Percentiles rank a stretch among this genome's conserved stretches.
These are phyloP conservation scores for Haemoproteus tartakovskyi DNA, from an alignment of 169 alveolate genomes.

Conservation along the genomic window DNA sequence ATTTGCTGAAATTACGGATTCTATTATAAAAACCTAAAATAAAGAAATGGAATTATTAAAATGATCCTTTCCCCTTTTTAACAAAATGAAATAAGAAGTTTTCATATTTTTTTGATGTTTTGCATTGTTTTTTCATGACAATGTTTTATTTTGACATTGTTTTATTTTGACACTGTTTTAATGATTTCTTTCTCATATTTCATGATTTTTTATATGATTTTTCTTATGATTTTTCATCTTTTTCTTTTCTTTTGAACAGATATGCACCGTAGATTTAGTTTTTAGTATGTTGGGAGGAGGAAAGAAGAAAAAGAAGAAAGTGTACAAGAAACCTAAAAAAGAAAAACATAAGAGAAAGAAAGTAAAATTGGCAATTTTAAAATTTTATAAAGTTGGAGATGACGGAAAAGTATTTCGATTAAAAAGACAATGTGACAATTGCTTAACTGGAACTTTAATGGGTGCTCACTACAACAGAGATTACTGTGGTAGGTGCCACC, in stretches of 20 bases:
- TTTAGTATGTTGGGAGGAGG: conserved; percentile 86
- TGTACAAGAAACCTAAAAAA: conserved; percentile 91
- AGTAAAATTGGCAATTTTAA: conserved; percentile 95
- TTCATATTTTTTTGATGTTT: neutral
- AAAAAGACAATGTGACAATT: conserved; percentile 93
- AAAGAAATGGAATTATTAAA: too few species aligned
- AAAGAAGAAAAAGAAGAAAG: conserved; percentile 92
- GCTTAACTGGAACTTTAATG: conserved; percentile 98
- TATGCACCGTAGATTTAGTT: conserved; percentile 33
- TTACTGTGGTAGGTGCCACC: conserved; percentile 97
- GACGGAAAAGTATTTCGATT: conserved; percentile 92
- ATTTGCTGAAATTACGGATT: too few species aligned
- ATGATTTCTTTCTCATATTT: too few species aligned
- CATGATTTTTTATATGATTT: too few species aligned
- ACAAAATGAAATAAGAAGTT: neutral
- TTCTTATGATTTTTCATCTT: too few species aligned
- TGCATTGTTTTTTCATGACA: neutral
- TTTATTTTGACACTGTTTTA: too few species aligned
- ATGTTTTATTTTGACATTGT: too few species aligned
- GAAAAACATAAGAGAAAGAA: conserved; percentile 97
- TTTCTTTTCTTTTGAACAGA: too few species aligned
- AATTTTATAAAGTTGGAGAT: conserved; percentile 94
- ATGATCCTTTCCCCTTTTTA: conserved; percentile 1
- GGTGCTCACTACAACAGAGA: conserved; percentile 97
- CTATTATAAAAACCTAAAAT: too few species aligned